Percentiles rank a stretch among this genome's conserved stretches.
phyloP scores from a whole-genome alignment of 2,329 filamentous ascomycete genomes.

The Waltergamsia citrina region DNA sequence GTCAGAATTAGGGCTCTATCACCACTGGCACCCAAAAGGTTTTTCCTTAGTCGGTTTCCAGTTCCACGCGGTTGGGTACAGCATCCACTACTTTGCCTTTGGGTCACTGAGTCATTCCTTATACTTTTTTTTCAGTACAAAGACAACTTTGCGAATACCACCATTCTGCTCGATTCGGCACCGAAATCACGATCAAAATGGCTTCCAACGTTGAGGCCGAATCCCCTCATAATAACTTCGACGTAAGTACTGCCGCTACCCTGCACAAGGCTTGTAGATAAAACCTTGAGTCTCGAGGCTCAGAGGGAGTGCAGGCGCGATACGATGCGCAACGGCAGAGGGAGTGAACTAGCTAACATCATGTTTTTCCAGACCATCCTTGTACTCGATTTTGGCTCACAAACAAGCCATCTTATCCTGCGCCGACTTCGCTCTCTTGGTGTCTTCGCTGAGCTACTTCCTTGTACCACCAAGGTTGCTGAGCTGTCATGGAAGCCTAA shows the following conservation, averaged over 20 bases:
- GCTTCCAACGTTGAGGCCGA: conserved; percentile 1
- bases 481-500: conserved; percentile 73
- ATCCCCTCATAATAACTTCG: conserved; percentile 2
- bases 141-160: too few relatives aligned
- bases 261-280: neutral
- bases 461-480: conserved; percentile 72
- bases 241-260: conserved; percentile 1
- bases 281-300: neutral
- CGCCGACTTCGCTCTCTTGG: conserved; percentile 68
- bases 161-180: too few relatives aligned
- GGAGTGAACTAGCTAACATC: neutral
- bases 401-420: conserved; percentile 67
- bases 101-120: too few relatives aligned
- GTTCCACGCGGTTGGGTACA: too few relatives aligned
- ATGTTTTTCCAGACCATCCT: conserved; percentile 54
- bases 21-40: too few relatives aligned
- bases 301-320: neutral
- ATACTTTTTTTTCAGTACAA: too few relatives aligned
- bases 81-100: too few relatives aligned
- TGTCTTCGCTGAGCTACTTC: conserved; percentile 81
- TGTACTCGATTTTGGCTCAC: conserved; percentile 59
- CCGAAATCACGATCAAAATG: conserved; percentile 2
- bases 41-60: too few relatives aligned
- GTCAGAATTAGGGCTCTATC: too few relatives aligned
- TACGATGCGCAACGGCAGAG: too few relatives aligned